Base-by-base conservation (phyloP, 495 filamentous ascomycete species). In the Daldinia bambusicola region DNA sequence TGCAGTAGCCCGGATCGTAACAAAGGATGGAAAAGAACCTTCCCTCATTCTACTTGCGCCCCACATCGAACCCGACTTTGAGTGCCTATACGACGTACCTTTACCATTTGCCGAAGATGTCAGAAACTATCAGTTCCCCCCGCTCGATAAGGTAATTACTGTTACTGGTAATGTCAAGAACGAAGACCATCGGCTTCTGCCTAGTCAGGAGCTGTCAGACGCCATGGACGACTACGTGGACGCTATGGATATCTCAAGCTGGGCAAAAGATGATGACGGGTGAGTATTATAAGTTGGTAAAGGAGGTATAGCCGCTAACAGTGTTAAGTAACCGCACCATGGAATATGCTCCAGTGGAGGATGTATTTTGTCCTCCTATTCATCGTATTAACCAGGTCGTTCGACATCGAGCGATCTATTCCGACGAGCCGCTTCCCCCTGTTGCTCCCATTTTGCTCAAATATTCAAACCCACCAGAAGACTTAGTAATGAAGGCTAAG, bases 41-140 rank as follows among this genome's bases (percentile, higher is more conserved):
- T 67, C 89, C 20, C 83, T 98, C 1, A 76, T 97, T n/a, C 81
- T 98, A 9, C 88, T 99, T 43, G 92, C 92, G 1, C 96, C 83
- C 89, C 88, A 84, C 2, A 91, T 97, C 56, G 93, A 96, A 69
- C 82, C 87, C 16, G 91, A 95, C 45, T 91, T 91, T 68, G 96
- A 98, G 77, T 93, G 92, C 71, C 84, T 99, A 13, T 87, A 97
- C 66, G 96, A 99, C 77, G 86, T 94, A 4, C 93, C 96, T 63
- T 85, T 99, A n/a, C 95, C 95, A 4, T 98, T 97, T 74, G 87
- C 91, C 2, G 96, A 99, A 80, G 96, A 99, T 77, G 83, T 97
- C 30, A 88, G 96, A 56, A 85, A 86, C 43, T 98, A 97, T 77
- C 89, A 87, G 64, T 99, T 99, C 64, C 93, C 96, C 3, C 93